phyloP scores from a whole-genome alignment of 805 yeast genomes.

The Candida chauliodis region DNA sequence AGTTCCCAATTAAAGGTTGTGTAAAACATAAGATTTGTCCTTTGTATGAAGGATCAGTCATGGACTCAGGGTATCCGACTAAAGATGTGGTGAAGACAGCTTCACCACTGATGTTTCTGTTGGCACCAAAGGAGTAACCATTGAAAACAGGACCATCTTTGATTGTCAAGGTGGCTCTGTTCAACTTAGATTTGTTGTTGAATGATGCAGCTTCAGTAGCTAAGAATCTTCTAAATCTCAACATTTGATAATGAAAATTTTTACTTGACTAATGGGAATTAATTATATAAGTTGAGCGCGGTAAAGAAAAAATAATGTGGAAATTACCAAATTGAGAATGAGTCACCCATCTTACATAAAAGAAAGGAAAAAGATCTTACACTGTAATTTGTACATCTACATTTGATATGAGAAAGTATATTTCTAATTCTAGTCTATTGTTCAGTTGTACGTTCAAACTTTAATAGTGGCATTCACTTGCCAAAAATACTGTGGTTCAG shows the following conservation, averaged over 20 bases:
- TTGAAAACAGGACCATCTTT: slow-evolving; percentile 90
- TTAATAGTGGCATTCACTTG: too few species aligned
- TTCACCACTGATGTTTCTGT: slow-evolving; percentile 90
- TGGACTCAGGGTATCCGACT: slow-evolving; percentile 97
- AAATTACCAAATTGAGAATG: slow-evolving; percentile 8
- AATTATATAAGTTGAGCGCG: slow-evolving; percentile 2
- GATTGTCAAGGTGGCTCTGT: slow-evolving; percentile 86
- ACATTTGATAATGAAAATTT: slow-evolving; percentile 2
- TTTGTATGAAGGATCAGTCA: slow-evolving; percentile 97
- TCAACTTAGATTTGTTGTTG: slow-evolving; percentile 43
- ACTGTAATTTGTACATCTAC: too few species aligned
- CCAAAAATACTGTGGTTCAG: too few species aligned
- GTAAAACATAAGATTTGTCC: slow-evolving; percentile 97
- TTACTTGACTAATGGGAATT: too few species aligned
- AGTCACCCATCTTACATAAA: not conserved
- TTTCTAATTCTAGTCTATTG: too few species aligned
- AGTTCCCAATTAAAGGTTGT: slow-evolving; percentile 95
- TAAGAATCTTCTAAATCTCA: slow-evolving; percentile 14
- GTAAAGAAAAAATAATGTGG: not conserved
- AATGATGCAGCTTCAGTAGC: slow-evolving; percentile 18
- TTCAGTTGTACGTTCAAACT: too few species aligned
- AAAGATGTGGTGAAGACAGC: slow-evolving; percentile 97
- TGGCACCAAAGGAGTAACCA: slow-evolving; percentile 95
- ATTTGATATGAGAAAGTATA: too few species aligned
- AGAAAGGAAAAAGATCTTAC: too few species aligned